Percentiles rank a stretch among this genome's conserved stretches.
These are phyloP conservation scores for Diaporthe nobilis DNA, from an alignment of 2,329 filamentous ascomycete species.

Conservation along the genomic window DNA sequence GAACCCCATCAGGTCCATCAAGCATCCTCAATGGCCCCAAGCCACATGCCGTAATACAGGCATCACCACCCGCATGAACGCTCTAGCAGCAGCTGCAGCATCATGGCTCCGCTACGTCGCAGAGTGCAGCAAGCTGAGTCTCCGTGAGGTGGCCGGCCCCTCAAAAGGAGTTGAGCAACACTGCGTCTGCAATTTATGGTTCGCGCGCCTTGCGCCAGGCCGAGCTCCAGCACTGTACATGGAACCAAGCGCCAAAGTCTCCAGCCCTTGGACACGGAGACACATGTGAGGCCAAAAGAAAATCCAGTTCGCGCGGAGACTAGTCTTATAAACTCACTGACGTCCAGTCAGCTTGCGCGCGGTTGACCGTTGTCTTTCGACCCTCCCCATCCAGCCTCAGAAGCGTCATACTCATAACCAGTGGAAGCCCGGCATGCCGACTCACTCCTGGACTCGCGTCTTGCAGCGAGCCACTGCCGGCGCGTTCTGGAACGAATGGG, in stretches of 20 bases:
- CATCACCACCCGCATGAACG: conserved; percentile 36
- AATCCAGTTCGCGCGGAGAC: neutral
- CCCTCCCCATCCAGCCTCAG: neutral
- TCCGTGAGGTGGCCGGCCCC: conserved; percentile 26
- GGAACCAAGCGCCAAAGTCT: conserved; percentile 14
- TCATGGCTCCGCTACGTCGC: conserved; percentile 35
- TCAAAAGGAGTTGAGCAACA: conserved; percentile 9
- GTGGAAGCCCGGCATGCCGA: conserved; percentile 22
- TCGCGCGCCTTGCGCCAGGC: conserved; percentile 36
- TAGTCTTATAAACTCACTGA: neutral
- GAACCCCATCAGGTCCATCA: conserved; percentile 17
- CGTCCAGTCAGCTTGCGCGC: conserved; percentile 27
- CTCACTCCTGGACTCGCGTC: conserved; percentile 24
- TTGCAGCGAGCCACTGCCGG: conserved; percentile 26
- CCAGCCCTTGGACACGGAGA: neutral
- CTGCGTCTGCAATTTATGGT: conserved; percentile 29
- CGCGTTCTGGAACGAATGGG: conserved; percentile 37
- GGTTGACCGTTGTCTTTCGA: conserved; percentile 16
- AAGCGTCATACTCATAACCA: conserved; percentile 21
- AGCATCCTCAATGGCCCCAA: neutral
- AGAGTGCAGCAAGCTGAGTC: conserved; percentile 35
- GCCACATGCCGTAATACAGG: conserved; percentile 38
- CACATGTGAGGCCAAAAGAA: neutral
- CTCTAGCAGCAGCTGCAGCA: conserved; percentile 35
- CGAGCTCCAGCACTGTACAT: neutral